Evolutionary conservation across 441 rosid species (phyloP).

Genomic region (Gossypium schwendimanii): DNA sequence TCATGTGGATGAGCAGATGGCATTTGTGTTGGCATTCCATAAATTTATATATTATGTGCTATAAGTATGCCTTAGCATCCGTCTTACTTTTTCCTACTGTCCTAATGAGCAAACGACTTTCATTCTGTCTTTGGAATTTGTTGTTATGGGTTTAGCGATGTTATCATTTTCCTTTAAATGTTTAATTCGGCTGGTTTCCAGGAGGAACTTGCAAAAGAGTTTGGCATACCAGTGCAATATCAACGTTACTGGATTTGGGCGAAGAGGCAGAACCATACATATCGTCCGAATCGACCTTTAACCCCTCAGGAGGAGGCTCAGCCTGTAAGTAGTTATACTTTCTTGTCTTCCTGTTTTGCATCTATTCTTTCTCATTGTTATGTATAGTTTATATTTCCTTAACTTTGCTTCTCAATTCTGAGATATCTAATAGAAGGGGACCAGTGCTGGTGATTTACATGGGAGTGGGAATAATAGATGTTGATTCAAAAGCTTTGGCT

Average conservation of each 20-base stretch:
- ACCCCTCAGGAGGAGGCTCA: constrained; percentile 76
- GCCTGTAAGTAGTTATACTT: constrained; percentile 39
- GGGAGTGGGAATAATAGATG: not conserved
- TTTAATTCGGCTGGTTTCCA: constrained; percentile 28
- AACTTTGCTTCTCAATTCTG: not conserved
- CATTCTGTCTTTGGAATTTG: not conserved
- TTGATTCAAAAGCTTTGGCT: not conserved
- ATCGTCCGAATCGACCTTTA: constrained; percentile 91
- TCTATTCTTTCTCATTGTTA: not conserved
- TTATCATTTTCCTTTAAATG: not conserved
- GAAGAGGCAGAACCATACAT: constrained; percentile 93
- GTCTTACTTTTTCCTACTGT: not conserved
- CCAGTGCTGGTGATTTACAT: not conserved
- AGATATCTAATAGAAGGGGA: not conserved
- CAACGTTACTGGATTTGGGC: constrained; percentile 98
- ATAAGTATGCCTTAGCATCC: not conserved
- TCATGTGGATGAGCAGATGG: not conserved
- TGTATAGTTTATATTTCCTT: not conserved
- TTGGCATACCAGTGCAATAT: constrained; percentile 76
- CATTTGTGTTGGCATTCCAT: not conserved
- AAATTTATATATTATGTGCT: not conserved
- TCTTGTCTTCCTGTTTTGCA: not conserved
- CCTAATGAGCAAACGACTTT: not conserved
- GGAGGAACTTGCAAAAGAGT: constrained; percentile 95
- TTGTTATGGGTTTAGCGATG: not conserved